Evolutionary conservation across 2,329 filamentous ascomycete genomes (phyloP), one percentile per base, ranked within the genome.

Genomic region (Ophiocordyceps camponoti-leonardi): DNA sequence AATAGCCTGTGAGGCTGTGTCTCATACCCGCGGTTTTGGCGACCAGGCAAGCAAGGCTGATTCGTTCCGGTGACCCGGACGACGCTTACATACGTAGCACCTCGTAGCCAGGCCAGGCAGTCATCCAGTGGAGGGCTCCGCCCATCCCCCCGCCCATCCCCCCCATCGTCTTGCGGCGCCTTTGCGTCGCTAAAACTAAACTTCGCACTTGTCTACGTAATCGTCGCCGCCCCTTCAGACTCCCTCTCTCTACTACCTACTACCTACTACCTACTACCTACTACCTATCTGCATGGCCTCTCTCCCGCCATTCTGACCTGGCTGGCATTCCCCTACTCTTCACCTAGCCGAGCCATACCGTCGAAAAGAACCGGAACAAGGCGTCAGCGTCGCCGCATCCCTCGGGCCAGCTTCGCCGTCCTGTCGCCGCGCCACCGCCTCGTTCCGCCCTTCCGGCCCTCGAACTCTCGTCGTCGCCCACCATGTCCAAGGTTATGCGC

Each of bases 401-500:
- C 39, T 23, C 16, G 19, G 19, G 39, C 20, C 39, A 22, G 19
- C 20, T 13, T 41, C 20, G 39, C 20, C 19, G 39, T 20, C 19
- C 14, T 14, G 13, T 20, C n/a, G 39, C 39, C 13, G 14, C 19
- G 11, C 39, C 39, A 41, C 22, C 39, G 20, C n/a, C 18, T 18
- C 16, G 6, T 30, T 20, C 37, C 16, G 35, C 42, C 23, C 40
- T 39, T 26, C 22, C 26, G 42, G 46, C 39, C 41, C 30, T 39
- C 45, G 42, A 42, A 43, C 46, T 42, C 23, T 31, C 30, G 20
- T 47, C 49, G 47, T 55, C 54, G 59, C 57, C 61, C 63, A 62
- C 44, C 60, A 98, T 98, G 92, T 95, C 90, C 49, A 93, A 93
- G 69, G 87, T 96, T 63, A 86, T 96, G 62, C 79, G 92, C 67